Conservation (phyloP, 768 basidiomycete species). For the Boletus sp. region DNA sequence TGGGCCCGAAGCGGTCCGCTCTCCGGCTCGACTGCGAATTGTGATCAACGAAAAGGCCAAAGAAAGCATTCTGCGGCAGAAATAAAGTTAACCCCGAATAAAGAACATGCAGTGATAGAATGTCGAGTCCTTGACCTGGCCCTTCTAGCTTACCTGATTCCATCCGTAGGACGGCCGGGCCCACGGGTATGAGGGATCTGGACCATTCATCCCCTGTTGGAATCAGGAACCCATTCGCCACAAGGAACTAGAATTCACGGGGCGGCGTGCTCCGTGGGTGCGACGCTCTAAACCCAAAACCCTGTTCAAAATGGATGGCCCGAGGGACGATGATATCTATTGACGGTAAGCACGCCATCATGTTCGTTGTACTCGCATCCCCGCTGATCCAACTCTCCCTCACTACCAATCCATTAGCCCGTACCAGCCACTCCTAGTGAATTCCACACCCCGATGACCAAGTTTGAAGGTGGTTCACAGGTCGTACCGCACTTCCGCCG, state of each 20-base stretch:
- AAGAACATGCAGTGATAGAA: not conserved
- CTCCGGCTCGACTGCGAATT: not conserved
- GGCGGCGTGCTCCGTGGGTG: not conserved
- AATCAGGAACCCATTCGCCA: not conserved
- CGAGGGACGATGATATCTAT: not conserved
- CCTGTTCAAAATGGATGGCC: not conserved
- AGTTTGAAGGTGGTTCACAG: not conserved
- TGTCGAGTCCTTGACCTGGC: not conserved
- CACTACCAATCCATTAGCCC: not conserved
- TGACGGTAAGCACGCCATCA: not conserved
- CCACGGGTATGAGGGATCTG: not conserved
- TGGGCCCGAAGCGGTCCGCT: not conserved
- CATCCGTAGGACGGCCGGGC: not conserved
- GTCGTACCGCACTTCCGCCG: not conserved
- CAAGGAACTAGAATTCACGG: not conserved
- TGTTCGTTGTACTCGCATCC: not conserved
- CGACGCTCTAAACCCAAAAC: not conserved
- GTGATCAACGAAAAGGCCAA: not conserved
- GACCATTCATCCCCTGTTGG: not conserved
- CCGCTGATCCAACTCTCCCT: constrained; percentile 3
- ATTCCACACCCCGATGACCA: not conserved
- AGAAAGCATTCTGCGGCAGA: not conserved
- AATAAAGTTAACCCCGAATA: not conserved
- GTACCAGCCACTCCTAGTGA: no score
- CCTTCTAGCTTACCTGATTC: not conserved